Percentiles rank a stretch among this genome's conserved stretches.
Conservation (phyloP, 306 rosid species). For the Quercus aquifolioides region DNA sequence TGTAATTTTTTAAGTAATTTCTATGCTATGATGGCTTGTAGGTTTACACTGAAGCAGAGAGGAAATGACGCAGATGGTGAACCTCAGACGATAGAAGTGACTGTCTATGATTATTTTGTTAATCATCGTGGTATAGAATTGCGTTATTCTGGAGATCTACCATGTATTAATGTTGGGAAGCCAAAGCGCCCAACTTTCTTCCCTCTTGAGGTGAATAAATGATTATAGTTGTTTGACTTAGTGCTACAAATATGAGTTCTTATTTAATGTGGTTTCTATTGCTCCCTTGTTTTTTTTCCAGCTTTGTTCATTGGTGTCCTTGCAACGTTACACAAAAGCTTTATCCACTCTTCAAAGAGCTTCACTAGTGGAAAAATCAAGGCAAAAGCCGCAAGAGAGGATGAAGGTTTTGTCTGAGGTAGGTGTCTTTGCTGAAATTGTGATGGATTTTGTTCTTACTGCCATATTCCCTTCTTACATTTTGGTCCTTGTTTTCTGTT, state of each 20-base stretch:
- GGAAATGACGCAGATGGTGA: conserved; percentile 41
- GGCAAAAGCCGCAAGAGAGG: conserved; percentile 91
- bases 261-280: not conserved
- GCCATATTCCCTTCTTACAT: not conserved
- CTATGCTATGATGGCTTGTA: conserved; percentile 3
- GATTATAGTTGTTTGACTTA: not conserved
- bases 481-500: not conserved
- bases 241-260: not conserved
- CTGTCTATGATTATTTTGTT: conserved; percentile 83
- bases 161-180: conserved; percentile 91
- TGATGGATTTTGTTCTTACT: not conserved
- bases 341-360: conserved; percentile 76
- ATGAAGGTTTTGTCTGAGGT: conserved; percentile 71
- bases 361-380: conserved; percentile 83
- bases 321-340: conserved; percentile 87
- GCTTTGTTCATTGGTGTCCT: conserved; percentile 79
- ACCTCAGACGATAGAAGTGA: conserved; percentile 38
- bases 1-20: not conserved
- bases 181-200: conserved; percentile 83
- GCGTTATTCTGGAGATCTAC: conserved; percentile 68
- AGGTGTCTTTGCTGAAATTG: conserved; percentile 11
- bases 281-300: conserved; percentile 9
- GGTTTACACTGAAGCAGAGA: conserved; percentile 63
- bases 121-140: conserved; percentile 52
- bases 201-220: conserved; percentile 70